Percentiles rank a stretch among this genome's conserved stretches.
These are phyloP conservation scores for Halocafeteria seosinensis DNA, from an alignment of 108 stramenopile genomes.

Conservation along the genomic window DNA sequence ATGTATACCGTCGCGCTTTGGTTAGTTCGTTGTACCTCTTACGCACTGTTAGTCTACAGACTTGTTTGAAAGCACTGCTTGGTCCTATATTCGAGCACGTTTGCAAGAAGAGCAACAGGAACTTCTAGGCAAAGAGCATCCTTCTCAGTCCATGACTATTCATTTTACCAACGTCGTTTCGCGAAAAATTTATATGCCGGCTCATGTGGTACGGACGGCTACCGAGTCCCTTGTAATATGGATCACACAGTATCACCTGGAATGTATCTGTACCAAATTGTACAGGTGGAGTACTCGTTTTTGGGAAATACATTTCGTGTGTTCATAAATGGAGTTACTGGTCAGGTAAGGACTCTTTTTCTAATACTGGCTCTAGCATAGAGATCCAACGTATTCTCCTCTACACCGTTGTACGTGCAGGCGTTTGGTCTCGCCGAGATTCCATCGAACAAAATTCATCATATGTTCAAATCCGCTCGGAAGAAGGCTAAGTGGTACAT, in stretches of 20 bases:
- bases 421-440: no score
- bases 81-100: background rate
- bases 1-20: no score
- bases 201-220: background rate
- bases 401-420: no score
- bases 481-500: no score
- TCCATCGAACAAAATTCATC: no score
- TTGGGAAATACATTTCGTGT: background rate
- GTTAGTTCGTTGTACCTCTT: background rate
- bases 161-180: background rate
- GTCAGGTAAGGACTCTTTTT: no score
- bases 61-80: background rate
- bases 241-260: no score
- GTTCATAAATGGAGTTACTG: background rate
- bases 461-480: no score
- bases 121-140: background rate
- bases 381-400: no score
- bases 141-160: background rate
- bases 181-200: background rate
- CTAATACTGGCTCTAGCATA: no score
- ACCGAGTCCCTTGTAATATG: no score
- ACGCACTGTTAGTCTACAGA: background rate
- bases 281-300: background rate
- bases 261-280: no score
- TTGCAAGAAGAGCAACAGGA: background rate